Conservation (phyloP, 192 early-diverging fungal species). For the Coemansia sp. region DNA sequence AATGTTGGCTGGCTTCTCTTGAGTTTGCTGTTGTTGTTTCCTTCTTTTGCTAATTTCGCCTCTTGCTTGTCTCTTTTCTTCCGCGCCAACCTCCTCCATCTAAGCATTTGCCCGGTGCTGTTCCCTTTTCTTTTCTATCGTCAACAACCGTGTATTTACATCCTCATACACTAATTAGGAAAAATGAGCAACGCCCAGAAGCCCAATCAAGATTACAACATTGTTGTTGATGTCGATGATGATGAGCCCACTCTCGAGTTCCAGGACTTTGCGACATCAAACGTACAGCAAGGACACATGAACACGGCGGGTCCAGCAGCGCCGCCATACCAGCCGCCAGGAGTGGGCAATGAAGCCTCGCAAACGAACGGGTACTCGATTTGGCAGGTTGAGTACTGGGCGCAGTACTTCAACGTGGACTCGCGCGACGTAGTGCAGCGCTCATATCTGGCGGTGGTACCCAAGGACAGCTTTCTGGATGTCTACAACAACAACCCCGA, state of each 20-base stretch:
- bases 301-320: constrained; percentile 25
- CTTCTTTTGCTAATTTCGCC: too few species aligned
- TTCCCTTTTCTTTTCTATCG: background rate
- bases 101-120: background rate
- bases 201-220: constrained; percentile 47
- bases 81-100: background rate
- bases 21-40: too few species aligned
- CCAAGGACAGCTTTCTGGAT: constrained; percentile 78
- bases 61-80: background rate
- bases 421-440: constrained; percentile 76
- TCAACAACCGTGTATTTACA: background rate
- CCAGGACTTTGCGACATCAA: constrained; percentile 53
- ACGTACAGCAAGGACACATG: constrained; percentile 37
- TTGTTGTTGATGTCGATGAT: constrained; percentile 58
- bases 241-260: constrained; percentile 55
- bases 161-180: constrained; percentile 6
- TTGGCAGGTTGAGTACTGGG: constrained; percentile 90
- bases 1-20: too few species aligned
- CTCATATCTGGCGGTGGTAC: constrained; percentile 65
- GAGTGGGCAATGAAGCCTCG: constrained; percentile 5
- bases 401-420: constrained; percentile 92
- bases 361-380: constrained; percentile 56
- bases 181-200: constrained; percentile 35
- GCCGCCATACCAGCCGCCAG: constrained; percentile 39
- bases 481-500: constrained; percentile 84